Evolutionary conservation across 371 early-diverging fungal species (phyloP).

Genomic region (Actinomortierella ambigua): DNA sequence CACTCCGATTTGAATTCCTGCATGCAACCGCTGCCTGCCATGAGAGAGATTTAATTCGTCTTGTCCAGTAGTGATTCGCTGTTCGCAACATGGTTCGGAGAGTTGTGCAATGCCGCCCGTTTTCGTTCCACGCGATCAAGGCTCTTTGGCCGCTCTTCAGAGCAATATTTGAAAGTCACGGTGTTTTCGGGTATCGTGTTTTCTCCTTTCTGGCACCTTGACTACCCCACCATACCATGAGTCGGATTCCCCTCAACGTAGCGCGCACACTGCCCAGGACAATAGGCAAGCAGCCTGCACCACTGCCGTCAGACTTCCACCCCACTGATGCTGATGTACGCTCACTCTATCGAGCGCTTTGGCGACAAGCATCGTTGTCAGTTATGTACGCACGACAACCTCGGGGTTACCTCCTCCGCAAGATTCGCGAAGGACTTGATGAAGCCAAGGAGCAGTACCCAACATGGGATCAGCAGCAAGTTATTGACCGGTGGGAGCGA

Average conservation of each 20-base stretch:
- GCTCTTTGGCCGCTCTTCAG: no score
- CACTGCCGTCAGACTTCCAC: constrained; percentile 17
- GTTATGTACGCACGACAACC: constrained; percentile 39
- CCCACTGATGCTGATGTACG: constrained; percentile 43
- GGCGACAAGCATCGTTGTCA: constrained; percentile 36
- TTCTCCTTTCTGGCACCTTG: no score
- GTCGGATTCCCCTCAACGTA: constrained; percentile 40
- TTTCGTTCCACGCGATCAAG: no score
- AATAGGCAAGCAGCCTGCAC: constrained; percentile 29
- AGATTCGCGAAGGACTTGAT: constrained; percentile 40
- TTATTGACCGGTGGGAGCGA: constrained; percentile 36
- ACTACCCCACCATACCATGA: constrained; percentile 10
- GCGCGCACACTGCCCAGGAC: constrained; percentile 25
- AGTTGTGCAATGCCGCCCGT: no score
- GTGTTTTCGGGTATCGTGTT: no score
- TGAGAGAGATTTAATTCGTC: no score
- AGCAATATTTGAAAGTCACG: no score
- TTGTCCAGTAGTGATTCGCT: no score
- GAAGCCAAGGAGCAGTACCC: constrained; percentile 12
- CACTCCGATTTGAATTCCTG: no score
- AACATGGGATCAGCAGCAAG: constrained; percentile 4
- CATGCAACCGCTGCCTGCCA: no score
- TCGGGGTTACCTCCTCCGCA: constrained; percentile 18
- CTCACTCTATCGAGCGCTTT: constrained; percentile 34
- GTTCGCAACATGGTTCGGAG: no score